A percentile compares a stretch with the other conserved stretches of the same genome.
phyloP scores from a whole-genome alignment of 495 filamentous ascomycete genomes.

The Delitschia confertaspora region DNA sequence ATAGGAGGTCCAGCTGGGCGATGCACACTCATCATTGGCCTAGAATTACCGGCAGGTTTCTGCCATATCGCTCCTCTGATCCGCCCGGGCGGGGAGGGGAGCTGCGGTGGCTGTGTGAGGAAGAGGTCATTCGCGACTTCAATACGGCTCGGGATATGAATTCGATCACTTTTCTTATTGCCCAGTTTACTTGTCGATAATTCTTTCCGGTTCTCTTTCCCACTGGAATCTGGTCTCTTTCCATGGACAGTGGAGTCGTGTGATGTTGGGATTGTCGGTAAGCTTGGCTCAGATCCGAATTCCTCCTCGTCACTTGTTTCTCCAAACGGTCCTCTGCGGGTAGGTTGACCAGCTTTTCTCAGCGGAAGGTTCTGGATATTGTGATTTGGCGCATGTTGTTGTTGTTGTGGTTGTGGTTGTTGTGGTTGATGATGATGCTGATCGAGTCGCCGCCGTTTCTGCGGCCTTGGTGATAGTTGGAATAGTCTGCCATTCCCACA shows the following conservation, averaged over 20 bases:
- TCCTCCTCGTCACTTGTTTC: slow-evolving; percentile 1
- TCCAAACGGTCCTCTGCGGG: neutral
- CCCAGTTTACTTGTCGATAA: slow-evolving; percentile 1
- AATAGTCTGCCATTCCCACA: slow-evolving; percentile 17
- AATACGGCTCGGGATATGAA: slow-evolving; percentile 25
- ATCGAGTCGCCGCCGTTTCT: slow-evolving; percentile 19
- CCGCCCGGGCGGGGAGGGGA: slow-evolving; percentile 29
- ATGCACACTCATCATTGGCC: slow-evolving; percentile 14
- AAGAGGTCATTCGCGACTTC: slow-evolving; percentile 24
- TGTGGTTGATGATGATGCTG: neutral
- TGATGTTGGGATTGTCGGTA: neutral
- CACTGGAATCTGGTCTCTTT: neutral
- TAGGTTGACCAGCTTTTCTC: slow-evolving; percentile 1
- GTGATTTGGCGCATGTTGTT: slow-evolving; percentile 7
- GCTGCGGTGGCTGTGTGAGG: slow-evolving; percentile 30
- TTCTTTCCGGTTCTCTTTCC: neutral
- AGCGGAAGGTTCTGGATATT: slow-evolving; percentile 11
- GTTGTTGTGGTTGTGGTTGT: slow-evolving; percentile 2
- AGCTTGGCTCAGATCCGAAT: neutral
- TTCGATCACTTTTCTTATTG: slow-evolving; percentile 22
- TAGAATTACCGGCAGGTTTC: slow-evolving; percentile 24
- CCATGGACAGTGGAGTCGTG: neutral
- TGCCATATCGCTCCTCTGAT: slow-evolving; percentile 34
- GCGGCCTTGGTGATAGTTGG: slow-evolving; percentile 16
- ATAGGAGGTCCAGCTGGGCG: slow-evolving; percentile 8